These are phyloP conservation scores for Rhodotorula sp. DNA, from an alignment of 1,284 basidiomycete genomes.

Conservation along the genomic window DNA sequence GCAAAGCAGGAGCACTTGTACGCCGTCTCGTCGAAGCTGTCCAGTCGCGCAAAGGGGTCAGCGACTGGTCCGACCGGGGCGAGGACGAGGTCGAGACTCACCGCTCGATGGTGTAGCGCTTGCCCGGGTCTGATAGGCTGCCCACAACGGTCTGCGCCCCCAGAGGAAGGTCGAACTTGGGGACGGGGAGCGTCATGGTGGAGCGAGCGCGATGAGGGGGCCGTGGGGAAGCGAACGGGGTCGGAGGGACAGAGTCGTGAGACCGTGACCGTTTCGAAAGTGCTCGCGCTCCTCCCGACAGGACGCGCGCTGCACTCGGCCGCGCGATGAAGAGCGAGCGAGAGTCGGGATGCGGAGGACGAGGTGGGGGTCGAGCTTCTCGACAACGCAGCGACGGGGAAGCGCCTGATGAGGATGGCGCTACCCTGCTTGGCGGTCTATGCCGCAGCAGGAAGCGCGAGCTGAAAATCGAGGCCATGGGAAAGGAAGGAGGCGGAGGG, in stretches of 20 bases:
- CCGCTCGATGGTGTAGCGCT: slow-evolving; percentile 1
- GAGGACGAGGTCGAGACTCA: neutral
- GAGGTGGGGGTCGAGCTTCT: neutral
- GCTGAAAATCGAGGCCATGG: slow-evolving; percentile 6
- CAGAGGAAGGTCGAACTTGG: neutral
- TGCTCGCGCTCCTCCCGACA: no score
- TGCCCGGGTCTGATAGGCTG: slow-evolving; percentile 2
- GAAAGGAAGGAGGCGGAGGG: no score
- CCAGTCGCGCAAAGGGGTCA: no score
- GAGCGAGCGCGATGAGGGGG: neutral
- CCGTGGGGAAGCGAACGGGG: neutral
- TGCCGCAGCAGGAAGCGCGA: neutral
- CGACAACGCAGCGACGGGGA: neutral
- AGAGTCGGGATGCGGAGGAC: neutral
- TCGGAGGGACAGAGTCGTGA: neutral
- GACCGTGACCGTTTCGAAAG: no score
- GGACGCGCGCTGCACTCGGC: no score
- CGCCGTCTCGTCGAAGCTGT: slow-evolving; percentile 54
- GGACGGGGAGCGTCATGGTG: slow-evolving; percentile 1
- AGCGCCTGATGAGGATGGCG: neutral
- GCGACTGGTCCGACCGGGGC: neutral
- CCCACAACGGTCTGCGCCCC: neutral
- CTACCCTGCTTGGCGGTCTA: neutral
- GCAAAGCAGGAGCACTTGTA: slow-evolving; percentile 56
- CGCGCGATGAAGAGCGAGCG: no score